phyloP scores from a whole-genome alignment of 2,329 filamentous ascomycete species.

The Herpotrichia juniperi region DNA sequence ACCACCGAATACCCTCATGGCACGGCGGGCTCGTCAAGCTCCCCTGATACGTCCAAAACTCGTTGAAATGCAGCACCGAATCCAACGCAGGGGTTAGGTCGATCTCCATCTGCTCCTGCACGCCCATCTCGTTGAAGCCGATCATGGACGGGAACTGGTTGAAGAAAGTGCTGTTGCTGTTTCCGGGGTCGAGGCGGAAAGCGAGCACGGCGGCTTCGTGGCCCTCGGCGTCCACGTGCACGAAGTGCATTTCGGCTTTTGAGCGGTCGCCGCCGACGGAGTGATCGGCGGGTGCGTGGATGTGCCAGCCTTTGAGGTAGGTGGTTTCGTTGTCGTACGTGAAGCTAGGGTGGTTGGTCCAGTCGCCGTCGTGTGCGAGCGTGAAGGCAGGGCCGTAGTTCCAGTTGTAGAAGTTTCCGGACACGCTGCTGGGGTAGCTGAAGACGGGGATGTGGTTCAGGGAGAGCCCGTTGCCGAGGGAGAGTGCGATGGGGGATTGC shows the following conservation, averaged over 20 bases:
- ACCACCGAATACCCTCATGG: conserved; percentile 56
- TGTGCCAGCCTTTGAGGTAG: conserved; percentile 59
- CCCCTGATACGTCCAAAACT: conserved; percentile 58
- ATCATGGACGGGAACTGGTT: conserved; percentile 50
- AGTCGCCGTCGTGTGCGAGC: conserved; percentile 44
- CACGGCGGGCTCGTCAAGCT: conserved; percentile 57
- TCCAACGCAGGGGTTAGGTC: conserved; percentile 42
- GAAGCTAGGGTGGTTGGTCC: conserved; percentile 49
- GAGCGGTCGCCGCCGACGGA: conserved; percentile 50
- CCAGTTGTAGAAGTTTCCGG: conserved; percentile 56
- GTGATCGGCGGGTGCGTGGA: conserved; percentile 59
- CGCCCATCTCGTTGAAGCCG: conserved; percentile 44
- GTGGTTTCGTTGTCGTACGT: conserved; percentile 55
- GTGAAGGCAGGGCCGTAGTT: conserved; percentile 56
- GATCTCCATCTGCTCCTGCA: conserved; percentile 27
- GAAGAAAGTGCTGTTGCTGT: conserved; percentile 48
- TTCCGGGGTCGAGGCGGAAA: conserved; percentile 54
- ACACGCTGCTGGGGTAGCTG: conserved; percentile 45
- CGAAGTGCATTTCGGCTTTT: conserved; percentile 57
- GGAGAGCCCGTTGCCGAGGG: conserved; percentile 48
- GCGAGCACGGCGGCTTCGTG: conserved; percentile 54
- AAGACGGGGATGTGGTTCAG: conserved; percentile 50
- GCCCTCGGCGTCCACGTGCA: conserved; percentile 52
- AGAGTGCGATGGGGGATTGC: conserved; percentile 57
- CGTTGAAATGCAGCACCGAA: conserved; percentile 47